These are phyloP conservation scores for Yarrowia sp. DNA, from an alignment of 805 yeast species.

Conservation along the genomic window DNA sequence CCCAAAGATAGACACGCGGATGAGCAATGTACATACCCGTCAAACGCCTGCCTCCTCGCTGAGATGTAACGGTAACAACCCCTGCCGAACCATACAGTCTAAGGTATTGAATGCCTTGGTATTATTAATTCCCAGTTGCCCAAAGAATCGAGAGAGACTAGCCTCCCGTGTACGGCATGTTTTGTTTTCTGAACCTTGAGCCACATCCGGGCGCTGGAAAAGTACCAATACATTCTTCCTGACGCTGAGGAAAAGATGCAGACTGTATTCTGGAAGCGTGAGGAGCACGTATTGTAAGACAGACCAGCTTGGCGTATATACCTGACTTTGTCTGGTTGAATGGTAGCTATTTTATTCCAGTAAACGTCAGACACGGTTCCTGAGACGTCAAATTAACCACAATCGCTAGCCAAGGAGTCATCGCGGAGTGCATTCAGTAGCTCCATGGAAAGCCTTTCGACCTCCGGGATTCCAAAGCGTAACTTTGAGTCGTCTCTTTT, in stretches of 20 bases:
- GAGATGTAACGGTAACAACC: neutral
- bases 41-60: too few species aligned
- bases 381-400: neutral
- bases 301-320: neutral
- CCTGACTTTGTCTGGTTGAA: too few species aligned
- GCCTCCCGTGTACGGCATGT: too few species aligned
- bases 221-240: slow-evolving; percentile 7
- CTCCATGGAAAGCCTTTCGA: neutral
- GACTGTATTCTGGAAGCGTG: neutral
- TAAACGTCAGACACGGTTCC: too few species aligned
- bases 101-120: neutral
- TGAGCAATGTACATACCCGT: neutral
- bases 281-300: neutral
- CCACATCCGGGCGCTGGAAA: too few species aligned
- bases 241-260: neutral
- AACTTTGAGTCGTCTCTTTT: neutral
- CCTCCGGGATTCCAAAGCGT: neutral
- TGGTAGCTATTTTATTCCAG: too few species aligned
- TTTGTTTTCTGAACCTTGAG: neutral
- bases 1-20: neutral
- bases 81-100: neutral
- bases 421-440: slow-evolving; percentile 3
- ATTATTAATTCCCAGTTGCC: neutral
- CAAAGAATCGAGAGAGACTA: too few species aligned
- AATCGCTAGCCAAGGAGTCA: neutral